These are phyloP conservation scores for Magnolia sinica DNA, from an alignment of 164 flowering plant species.

Conservation along the genomic window DNA sequence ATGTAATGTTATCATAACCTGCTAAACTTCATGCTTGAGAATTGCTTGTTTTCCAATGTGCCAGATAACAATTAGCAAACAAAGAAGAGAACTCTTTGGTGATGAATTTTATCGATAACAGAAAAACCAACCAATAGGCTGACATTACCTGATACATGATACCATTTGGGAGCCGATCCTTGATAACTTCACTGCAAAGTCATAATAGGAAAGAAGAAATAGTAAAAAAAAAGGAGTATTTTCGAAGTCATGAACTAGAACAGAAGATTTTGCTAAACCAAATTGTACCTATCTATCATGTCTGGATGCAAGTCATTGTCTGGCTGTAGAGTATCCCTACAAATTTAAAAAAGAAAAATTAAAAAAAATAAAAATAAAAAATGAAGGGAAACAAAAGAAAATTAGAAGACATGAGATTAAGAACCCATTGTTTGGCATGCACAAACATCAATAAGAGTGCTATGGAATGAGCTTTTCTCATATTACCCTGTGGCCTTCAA, in stretches of 20 bases:
- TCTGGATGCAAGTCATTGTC: conserved; percentile 1
- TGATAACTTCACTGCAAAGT: background rate
- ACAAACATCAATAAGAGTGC: background rate
- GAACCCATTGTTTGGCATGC: background rate
- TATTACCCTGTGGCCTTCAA: conserved; percentile 4
- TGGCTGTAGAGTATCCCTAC: background rate
- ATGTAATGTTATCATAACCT: background rate
- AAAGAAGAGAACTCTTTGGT: background rate
- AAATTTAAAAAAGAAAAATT: background rate
- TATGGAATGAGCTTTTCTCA: background rate
- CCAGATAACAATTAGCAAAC: background rate
- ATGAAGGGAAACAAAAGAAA: background rate
- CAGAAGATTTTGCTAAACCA: background rate
- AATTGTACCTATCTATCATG: background rate
- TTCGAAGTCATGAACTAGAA: background rate
- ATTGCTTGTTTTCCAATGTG: too few relatives aligned
- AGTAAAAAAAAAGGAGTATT: too few relatives aligned
- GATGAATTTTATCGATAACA: background rate
- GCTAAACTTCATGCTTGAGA: background rate
- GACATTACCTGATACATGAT: background rate
- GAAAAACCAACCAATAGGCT: background rate
- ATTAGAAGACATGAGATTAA: background rate
- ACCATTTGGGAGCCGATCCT: background rate
- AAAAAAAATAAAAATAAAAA: background rate
- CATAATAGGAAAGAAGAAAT: background rate